Percentiles rank a stretch among this genome's conserved stretches.
These are phyloP conservation scores for Cichorium intybus DNA, from an alignment of 140 eudicot species.

Conservation along the genomic window DNA sequence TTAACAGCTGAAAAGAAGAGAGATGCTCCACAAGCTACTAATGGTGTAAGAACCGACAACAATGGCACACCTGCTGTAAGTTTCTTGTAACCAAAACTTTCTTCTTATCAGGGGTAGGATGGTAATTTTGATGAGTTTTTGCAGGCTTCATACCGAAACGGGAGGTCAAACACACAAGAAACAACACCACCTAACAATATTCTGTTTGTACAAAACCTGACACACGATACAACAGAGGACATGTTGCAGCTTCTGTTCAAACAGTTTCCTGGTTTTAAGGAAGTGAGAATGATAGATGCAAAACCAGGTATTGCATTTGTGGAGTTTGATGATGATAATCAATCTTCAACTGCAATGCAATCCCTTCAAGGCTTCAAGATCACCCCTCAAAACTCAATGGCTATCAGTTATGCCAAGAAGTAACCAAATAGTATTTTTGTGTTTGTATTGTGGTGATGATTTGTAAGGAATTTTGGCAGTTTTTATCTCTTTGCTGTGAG, in stretches of 20 bases:
- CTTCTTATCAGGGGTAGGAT: not conserved
- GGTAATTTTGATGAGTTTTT: not conserved
- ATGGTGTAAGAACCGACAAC: constrained; percentile 64
- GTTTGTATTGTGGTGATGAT: constrained; percentile 12
- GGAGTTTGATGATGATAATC: constrained; percentile 85
- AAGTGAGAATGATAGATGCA: constrained; percentile 83
- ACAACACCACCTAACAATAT: constrained; percentile 78
- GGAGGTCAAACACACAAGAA: constrained; percentile 62
- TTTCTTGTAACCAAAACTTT: constrained; percentile 6
- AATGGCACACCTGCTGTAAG: constrained; percentile 91
- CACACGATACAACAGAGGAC: constrained; percentile 70
- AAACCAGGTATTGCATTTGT: constrained; percentile 98
- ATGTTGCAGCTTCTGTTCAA: constrained; percentile 83
- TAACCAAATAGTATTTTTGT: constrained; percentile 5
- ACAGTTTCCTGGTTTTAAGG: constrained; percentile 92
- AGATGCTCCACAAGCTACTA: constrained; percentile 67
- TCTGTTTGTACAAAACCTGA: constrained; percentile 79
- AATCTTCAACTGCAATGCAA: constrained; percentile 85
- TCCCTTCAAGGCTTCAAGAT: constrained; percentile 93
- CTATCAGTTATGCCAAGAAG: constrained; percentile 80
- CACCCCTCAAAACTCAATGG: constrained; percentile 86
- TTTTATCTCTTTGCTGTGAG: constrained; percentile 11
- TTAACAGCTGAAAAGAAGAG: constrained; percentile 71
- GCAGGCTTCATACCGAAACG: constrained; percentile 61
- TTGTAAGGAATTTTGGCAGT: constrained; percentile 31